phyloP scores from a whole-genome alignment of 768 basidiomycete genomes.

The Tulasnella sp. region DNA sequence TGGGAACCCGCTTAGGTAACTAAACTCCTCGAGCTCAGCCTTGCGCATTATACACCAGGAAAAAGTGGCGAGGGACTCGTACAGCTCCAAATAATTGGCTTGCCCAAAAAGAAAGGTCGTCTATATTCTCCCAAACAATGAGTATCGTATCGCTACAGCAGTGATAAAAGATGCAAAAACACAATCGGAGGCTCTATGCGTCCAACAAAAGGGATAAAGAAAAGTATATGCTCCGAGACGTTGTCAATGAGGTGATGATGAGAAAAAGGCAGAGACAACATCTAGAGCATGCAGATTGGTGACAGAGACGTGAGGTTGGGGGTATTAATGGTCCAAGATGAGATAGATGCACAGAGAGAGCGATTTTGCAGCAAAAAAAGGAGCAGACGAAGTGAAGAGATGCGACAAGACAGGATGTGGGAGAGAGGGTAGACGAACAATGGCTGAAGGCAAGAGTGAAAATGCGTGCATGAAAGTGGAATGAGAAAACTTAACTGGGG shows the following conservation, averaged over 20 bases:
- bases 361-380: neutral
- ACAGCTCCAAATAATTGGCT: too few relatives aligned
- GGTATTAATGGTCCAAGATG: neutral
- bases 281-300: neutral
- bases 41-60: too few relatives aligned
- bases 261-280: slow-evolving; percentile 1
- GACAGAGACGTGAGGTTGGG: neutral
- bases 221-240: neutral
- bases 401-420: neutral
- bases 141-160: slow-evolving; percentile 1
- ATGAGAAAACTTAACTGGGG: neutral
- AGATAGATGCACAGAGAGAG: slow-evolving; percentile 13
- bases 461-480: neutral
- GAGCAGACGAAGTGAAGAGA: slow-evolving; percentile 6
- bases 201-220: neutral
- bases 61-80: too few relatives aligned
- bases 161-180: slow-evolving; percentile 1
- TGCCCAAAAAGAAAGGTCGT: neutral
- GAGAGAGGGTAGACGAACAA: neutral
- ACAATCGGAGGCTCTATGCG: slow-evolving; percentile 6
- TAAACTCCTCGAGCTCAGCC: too few relatives aligned
- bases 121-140: neutral
- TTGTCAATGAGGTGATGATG: slow-evolving; percentile 3
- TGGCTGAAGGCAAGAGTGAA: neutral
- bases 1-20: too few relatives aligned